These are phyloP conservation scores for Sporothrix euskadiensis DNA, from an alignment of 2,329 filamentous ascomycete genomes.

Conservation along the genomic window DNA sequence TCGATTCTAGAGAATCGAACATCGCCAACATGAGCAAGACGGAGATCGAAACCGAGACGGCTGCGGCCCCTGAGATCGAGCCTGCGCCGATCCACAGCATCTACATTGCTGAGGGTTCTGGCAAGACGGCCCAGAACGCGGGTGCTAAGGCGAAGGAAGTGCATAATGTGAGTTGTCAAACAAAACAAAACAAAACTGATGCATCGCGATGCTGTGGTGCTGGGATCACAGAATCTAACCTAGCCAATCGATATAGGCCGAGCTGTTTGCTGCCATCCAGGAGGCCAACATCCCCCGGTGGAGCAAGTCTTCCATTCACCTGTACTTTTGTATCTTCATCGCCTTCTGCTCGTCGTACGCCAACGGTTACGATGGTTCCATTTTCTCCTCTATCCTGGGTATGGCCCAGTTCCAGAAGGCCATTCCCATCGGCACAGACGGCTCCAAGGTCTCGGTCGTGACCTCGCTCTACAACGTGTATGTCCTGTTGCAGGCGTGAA, in stretches of 20 bases:
- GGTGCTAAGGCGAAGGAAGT: neutral
- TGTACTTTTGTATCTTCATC: slow-evolving; percentile 9
- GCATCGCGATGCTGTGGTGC: neutral
- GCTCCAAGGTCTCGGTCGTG: neutral
- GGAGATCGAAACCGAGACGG: neutral
- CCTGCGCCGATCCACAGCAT: neutral
- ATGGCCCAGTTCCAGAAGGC: slow-evolving; percentile 9
- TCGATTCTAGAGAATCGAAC: neutral
- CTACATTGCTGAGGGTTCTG: neutral
- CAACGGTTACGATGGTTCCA: slow-evolving; percentile 12
- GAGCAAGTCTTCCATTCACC: neutral
- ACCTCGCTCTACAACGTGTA: slow-evolving; percentile 15
- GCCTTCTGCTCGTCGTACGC: slow-evolving; percentile 9
- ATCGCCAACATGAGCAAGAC: neutral
- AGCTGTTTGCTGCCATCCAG: slow-evolving; percentile 13
- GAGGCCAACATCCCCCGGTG: neutral
- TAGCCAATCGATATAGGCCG: neutral
- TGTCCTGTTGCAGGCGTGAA: neutral
- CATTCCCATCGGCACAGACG: neutral
- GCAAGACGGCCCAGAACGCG: slow-evolving; percentile 2
- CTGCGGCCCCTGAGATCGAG: neutral
- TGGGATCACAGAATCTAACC: neutral
- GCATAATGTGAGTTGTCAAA: neutral
- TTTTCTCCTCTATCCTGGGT: slow-evolving; percentile 4
- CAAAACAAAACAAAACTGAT: neutral